Conservation (phyloP, 768 basidiomycete genomes). For the Termitomyces sp. region DNA sequence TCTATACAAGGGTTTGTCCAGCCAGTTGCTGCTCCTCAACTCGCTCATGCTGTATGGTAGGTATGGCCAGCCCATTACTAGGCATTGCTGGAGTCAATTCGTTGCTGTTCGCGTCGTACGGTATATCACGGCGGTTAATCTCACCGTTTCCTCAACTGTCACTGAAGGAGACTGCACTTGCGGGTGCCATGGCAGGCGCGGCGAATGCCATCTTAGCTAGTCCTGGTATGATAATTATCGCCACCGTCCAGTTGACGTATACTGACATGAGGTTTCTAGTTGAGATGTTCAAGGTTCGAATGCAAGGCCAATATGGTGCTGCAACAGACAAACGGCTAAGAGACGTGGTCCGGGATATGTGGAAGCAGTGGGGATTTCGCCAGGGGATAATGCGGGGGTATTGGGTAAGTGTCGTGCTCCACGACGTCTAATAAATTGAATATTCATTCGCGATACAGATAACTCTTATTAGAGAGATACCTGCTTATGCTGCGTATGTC, state of each 20-base stretch:
- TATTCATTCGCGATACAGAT: conserved; percentile 40
- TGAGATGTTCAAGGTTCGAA: conserved; percentile 98
- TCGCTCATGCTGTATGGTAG: conserved; percentile 27
- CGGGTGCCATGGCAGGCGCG: conserved; percentile 91
- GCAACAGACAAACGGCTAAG: conserved; percentile 74
- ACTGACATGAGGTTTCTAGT: conserved; percentile 37
- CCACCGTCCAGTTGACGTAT: background rate
- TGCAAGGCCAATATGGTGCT: conserved; percentile 93
- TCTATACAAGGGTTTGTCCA: conserved; percentile 78
- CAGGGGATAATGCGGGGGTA: conserved; percentile 95
- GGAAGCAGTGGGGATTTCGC: conserved; percentile 78
- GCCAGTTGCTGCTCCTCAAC: background rate
- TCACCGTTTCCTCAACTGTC: conserved; percentile 87
- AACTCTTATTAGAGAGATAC: conserved; percentile 90
- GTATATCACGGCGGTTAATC: conserved; percentile 70
- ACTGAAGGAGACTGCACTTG: conserved; percentile 71
- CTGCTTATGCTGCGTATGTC: conserved; percentile 86
- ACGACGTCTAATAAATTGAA: background rate
- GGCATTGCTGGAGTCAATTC: conserved; percentile 97
- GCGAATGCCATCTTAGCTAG: conserved; percentile 87
- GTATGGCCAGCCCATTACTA: conserved; percentile 86
- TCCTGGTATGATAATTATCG: conserved; percentile 50
- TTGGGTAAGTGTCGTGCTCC: conserved; percentile 54
- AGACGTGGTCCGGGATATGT: conserved; percentile 75
- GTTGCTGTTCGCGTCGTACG: conserved; percentile 88